A percentile compares a stretch with the other conserved stretches of the same genome.
Conservation (phyloP, 2,329 filamentous ascomycete species). For the Helotiales sp. region DNA sequence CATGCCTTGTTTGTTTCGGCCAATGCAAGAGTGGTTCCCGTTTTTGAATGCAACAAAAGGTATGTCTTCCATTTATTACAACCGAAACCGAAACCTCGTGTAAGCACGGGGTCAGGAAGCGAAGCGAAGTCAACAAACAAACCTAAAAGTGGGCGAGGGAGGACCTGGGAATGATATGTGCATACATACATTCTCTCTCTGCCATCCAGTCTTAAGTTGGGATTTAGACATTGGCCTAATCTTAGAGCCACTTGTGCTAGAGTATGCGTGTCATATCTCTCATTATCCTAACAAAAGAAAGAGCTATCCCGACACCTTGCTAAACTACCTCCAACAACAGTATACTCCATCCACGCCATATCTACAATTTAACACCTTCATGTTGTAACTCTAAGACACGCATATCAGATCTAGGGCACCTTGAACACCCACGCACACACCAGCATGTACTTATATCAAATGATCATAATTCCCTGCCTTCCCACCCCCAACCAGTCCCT, state of each 20-base stretch:
- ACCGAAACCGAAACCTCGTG: too few relatives aligned
- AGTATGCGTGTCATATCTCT: not conserved
- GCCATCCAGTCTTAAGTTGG: too few relatives aligned
- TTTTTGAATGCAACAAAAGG: too few relatives aligned
- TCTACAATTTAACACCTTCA: not conserved
- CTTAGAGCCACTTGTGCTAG: not conserved
- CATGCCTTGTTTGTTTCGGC: too few relatives aligned
- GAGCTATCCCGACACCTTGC: not conserved
- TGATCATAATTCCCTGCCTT: constrained; percentile 6
- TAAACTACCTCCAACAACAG: not conserved
- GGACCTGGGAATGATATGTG: too few relatives aligned
- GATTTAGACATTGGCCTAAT: not conserved
- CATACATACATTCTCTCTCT: too few relatives aligned
- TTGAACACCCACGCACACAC: too few relatives aligned
- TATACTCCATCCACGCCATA: not conserved
- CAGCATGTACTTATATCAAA: not conserved
- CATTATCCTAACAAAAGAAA: constrained; percentile 6
- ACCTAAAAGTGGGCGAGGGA: too few relatives aligned
- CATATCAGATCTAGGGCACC: not conserved
- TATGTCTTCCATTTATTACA: too few relatives aligned
- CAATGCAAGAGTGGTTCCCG: too few relatives aligned
- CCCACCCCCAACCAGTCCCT: constrained; percentile 11
- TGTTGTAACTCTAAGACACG: not conserved
- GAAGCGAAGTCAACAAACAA: too few relatives aligned
- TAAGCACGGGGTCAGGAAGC: too few relatives aligned